These are phyloP conservation scores for Diplosphaera chodatii DNA, from an alignment of 139 green algal species.

Conservation along the genomic window DNA sequence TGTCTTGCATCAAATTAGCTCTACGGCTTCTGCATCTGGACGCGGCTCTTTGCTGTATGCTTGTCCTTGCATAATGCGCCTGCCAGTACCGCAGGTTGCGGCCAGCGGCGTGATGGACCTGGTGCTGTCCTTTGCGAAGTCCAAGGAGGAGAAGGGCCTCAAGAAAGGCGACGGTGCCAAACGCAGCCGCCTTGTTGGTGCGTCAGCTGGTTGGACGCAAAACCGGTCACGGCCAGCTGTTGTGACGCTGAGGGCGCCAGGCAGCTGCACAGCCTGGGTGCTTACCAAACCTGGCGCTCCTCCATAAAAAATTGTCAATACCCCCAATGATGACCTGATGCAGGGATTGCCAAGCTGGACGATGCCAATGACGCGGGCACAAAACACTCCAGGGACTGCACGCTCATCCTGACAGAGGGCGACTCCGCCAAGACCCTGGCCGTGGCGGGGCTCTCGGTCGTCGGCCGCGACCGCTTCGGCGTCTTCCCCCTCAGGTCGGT, in stretches of 20 bases:
- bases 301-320: too few species aligned
- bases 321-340: neutral
- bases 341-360: slow-evolving; percentile 94
- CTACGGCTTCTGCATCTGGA: neutral
- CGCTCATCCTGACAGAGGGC: slow-evolving; percentile 99
- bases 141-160: slow-evolving; percentile 92
- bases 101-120: slow-evolving; percentile 65
- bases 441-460: slow-evolving; percentile 87
- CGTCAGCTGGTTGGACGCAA: neutral
- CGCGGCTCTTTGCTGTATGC: too few species aligned
- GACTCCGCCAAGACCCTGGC: slow-evolving; percentile 96
- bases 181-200: slow-evolving; percentile 58
- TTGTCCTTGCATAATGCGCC: too few species aligned
- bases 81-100: neutral
- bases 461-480: slow-evolving; percentile 91
- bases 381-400: slow-evolving; percentile 82
- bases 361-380: slow-evolving; percentile 96
- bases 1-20: too few species aligned
- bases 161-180: slow-evolving; percentile 98
- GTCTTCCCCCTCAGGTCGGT: slow-evolving; percentile 91
- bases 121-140: slow-evolving; percentile 82
- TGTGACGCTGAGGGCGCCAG: too few species aligned
- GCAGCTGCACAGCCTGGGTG: too few species aligned
- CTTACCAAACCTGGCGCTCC: too few species aligned
- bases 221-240: neutral